Conservation (phyloP, 1,284 basidiomycete genomes). For the Coniophora puteana region DNA sequence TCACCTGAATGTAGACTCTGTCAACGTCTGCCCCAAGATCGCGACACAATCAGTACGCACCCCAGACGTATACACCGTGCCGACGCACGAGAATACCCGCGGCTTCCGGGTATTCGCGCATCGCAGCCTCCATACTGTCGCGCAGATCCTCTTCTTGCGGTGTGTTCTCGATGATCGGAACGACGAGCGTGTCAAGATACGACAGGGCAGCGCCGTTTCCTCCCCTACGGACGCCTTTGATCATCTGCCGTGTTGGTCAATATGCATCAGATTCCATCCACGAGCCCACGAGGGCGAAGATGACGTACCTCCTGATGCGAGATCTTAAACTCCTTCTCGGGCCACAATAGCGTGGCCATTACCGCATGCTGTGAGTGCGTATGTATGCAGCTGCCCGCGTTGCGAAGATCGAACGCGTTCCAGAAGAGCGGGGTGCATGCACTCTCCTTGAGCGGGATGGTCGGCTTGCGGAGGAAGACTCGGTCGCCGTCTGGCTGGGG, state of each 20-base stretch:
- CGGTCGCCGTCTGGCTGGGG: conserved; percentile 69
- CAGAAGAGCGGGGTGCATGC: conserved; percentile 89
- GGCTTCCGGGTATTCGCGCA: conserved; percentile 75
- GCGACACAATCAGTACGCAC: conserved; percentile 34
- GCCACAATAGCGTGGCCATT: conserved; percentile 80
- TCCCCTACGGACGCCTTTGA: conserved; percentile 79
- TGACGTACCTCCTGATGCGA: conserved; percentile 68
- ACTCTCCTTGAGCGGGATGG: conserved; percentile 67
- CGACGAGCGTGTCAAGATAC: conserved; percentile 80
- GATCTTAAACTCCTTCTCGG: conserved; percentile 62
- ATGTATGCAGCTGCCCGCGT: conserved; percentile 82
- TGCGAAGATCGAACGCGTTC: conserved; percentile 79
- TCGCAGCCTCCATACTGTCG: conserved; percentile 81
- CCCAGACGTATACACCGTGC: conserved; percentile 85
- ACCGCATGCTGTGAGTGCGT: conserved; percentile 87
- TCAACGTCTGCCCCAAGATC: not conserved
- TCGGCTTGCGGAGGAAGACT: conserved; percentile 71
- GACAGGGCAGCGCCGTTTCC: conserved; percentile 71
- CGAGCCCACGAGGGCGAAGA: conserved; percentile 2
- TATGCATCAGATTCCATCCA: conserved; percentile 3
- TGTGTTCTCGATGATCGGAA: conserved; percentile 88
- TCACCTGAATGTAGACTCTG: conserved; percentile 37
- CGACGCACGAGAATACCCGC: conserved; percentile 77
- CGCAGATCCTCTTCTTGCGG: conserved; percentile 84
- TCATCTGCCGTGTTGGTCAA: conserved; percentile 53